Base-by-base conservation (phyloP, 2,329 filamentous ascomycete genomes). In the Penicillium fuscoglaucum region DNA sequence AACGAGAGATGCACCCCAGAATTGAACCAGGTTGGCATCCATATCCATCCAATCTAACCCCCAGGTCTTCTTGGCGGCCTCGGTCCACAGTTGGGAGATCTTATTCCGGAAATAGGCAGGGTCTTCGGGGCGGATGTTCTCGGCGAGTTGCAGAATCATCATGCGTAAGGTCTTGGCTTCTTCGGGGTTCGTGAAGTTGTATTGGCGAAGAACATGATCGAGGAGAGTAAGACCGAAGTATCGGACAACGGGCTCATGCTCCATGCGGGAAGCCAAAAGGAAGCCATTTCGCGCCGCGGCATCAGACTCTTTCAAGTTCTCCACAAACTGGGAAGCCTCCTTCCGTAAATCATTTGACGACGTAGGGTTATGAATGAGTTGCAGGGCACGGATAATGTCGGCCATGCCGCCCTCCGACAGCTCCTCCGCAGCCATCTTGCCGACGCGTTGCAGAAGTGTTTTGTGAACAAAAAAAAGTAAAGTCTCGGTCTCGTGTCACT, bases 191-290 rank as follows among this genome's bases (percentile, higher is more conserved):
- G 88, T 85, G 37, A 87, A 84, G 86, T 92, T 96, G 66, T 86
- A 87, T 76, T 96, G 93, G 66, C 88, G 90, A 72, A 98, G 89
- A 46, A 91, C 88, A 76, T 96, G 89, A 70, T 97, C 93, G 65
- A 99, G 85, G 57, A 99, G 83, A 29, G 93, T 96, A 33, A 99
- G 84, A 57, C 93, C 95, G 74, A 96, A 99, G 78, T 98, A 93
- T 67, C 95, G 89, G 57, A 98, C 90, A 55, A 95, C 84, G 41
- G 91, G 86, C 54, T 90, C 84, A 72, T 96, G 91, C 39, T 83
- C 80, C 69, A 82, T 84, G 74, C 95, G 88, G 65, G 85, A 86
- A 45, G 93, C 93, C 59, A 99, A 84, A 26, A 84, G 84, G 76
- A 91, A 96, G 65, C 95, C 95, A 78, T 95, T 88, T 49, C 89